phyloP scores from a whole-genome alignment of 345 rosid genomes.

The Eucalyptus regnans region DNA sequence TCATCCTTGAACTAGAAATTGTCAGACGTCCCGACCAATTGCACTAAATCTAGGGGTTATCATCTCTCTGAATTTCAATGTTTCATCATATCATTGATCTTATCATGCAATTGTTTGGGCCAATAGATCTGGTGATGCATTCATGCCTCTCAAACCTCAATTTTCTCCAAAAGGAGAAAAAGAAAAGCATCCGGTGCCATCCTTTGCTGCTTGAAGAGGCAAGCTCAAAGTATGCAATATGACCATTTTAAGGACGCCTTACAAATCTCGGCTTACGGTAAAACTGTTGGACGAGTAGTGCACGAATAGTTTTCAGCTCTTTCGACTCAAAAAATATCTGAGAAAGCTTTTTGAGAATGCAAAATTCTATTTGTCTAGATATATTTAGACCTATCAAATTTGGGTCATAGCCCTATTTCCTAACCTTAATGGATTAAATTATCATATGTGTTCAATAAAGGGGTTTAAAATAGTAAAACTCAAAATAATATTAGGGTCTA shows the following conservation, averaged over 20 bases:
- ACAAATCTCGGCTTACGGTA: background rate
- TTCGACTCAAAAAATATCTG: background rate
- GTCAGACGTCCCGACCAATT: background rate
- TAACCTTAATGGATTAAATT: too few relatives aligned
- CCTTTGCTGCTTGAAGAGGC: background rate
- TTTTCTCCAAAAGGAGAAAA: background rate
- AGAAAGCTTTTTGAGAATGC: background rate
- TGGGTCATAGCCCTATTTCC: too few relatives aligned
- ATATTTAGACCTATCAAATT: background rate
- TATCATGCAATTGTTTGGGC: background rate
- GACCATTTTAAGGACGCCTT: background rate
- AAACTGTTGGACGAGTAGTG: background rate
- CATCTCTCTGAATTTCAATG: background rate
- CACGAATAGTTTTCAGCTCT: background rate
- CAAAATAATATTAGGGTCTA: too few relatives aligned
- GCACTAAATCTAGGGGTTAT: background rate
- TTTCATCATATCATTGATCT: background rate
- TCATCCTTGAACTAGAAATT: background rate
- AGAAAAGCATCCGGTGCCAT: background rate
- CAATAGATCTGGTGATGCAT: background rate
- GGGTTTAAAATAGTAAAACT: too few relatives aligned
- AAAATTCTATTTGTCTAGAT: background rate
- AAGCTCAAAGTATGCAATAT: background rate
- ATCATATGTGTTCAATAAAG: too few relatives aligned
- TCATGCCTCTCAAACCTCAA: background rate